A percentile compares a stretch with the other conserved stretches of the same genome.
Conservation (phyloP, 768 basidiomycete genomes). For the Piloderma croceum region DNA sequence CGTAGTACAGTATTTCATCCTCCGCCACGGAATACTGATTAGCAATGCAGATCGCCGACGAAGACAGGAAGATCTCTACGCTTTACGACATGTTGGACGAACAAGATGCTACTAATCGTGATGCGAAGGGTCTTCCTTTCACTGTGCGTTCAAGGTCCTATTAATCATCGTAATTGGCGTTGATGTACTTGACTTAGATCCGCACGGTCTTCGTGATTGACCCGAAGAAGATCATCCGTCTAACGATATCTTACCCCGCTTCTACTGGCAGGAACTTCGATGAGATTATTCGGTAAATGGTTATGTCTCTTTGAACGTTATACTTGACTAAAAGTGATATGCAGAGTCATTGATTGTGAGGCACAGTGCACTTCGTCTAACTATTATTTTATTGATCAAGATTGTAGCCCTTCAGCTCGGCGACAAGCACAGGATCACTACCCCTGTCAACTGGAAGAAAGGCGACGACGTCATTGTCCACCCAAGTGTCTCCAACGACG, state of each 20-base stretch:
- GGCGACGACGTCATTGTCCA: conserved; percentile 95
- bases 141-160: conserved; percentile 48
- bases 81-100: conserved; percentile 96
- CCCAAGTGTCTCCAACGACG: conserved; percentile 74
- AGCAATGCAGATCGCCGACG: conserved; percentile 83
- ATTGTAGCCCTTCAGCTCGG: conserved; percentile 76
- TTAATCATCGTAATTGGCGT: no score
- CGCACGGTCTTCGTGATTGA: conserved; percentile 97
- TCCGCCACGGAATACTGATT: not conserved
- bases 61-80: conserved; percentile 76
- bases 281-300: conserved; percentile 53
- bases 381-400: conserved; percentile 12
- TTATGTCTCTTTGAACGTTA: not conserved
- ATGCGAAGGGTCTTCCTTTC: conserved; percentile 86
- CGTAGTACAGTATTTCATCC: conserved; percentile 20
- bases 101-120: conserved; percentile 87
- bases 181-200: conserved; percentile 43
- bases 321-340: conserved; percentile 8
- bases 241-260: conserved; percentile 89
- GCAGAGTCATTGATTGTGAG: conserved; percentile 70
- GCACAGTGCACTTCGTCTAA: conserved; percentile 30
- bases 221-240: conserved; percentile 90
- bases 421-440: conserved; percentile 78
- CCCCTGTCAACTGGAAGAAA: conserved; percentile 93
- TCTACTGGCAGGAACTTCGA: conserved; percentile 93